phyloP scores from a whole-genome alignment of 1,139 yeast genomes.

The Geotrichum australiense region DNA sequence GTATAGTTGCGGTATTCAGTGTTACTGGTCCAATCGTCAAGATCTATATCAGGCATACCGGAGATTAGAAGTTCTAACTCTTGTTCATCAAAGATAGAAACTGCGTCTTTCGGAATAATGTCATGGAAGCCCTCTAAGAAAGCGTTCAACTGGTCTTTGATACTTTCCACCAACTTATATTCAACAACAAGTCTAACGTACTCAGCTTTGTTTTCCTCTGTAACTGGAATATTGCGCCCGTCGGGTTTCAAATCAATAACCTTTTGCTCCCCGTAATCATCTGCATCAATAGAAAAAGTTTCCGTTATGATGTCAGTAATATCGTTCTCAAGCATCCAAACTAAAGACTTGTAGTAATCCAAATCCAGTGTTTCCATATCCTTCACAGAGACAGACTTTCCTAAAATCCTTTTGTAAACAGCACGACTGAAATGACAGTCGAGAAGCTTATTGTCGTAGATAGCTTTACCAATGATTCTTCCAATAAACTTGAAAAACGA shows the following conservation, averaged over 20 bases:
- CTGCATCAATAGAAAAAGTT: conserved; percentile 88
- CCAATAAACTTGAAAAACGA: conserved; percentile 94
- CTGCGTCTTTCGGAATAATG: conserved; percentile 78
- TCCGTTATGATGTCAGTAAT: conserved; percentile 96
- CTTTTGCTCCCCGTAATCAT: conserved; percentile 88
- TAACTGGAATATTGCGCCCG: conserved; percentile 80
- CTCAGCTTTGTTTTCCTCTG: conserved; percentile 85
- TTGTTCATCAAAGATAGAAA: conserved; percentile 89
- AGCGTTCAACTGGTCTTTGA: conserved; percentile 80
- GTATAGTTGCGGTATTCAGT: conserved; percentile 79
- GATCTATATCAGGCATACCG: conserved; percentile 94
- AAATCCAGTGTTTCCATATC: conserved; percentile 94
- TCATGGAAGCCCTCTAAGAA: conserved; percentile 82
- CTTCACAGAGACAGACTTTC: conserved; percentile 73
- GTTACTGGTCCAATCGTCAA: conserved; percentile 90
- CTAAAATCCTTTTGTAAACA: conserved; percentile 80
- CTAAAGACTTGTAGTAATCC: conserved; percentile 83
- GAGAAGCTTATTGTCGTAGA: conserved; percentile 75
- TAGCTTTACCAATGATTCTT: conserved; percentile 88
- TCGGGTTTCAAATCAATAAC: conserved; percentile 69
- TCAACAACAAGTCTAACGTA: conserved; percentile 84
- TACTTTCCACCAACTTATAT: conserved; percentile 75
- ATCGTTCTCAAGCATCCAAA: conserved; percentile 95
- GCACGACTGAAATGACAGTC: conserved; percentile 97
- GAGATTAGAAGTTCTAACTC: conserved; percentile 88